Percentiles rank a stretch among this genome's conserved stretches.
Evolutionary conservation across 306 rosid species (phyloP).

Genomic region (Mimosa bimucronata): DNA sequence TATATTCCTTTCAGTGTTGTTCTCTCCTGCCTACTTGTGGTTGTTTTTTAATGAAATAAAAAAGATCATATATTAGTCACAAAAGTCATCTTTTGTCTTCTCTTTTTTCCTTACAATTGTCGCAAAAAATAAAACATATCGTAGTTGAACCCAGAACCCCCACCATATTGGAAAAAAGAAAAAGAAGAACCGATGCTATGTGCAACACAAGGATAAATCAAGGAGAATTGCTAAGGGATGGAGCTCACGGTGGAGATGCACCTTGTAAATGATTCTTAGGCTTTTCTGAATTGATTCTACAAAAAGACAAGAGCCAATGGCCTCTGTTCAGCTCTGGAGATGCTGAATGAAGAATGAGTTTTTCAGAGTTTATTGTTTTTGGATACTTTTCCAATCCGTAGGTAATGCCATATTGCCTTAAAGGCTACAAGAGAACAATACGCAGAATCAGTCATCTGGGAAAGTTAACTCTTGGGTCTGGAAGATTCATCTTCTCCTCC

Average conservation of each 20-base stretch:
- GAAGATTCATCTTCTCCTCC: not conserved
- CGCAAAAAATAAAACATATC: not conserved
- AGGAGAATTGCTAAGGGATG: not conserved
- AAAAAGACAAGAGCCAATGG: not conserved
- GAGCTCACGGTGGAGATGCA: not conserved
- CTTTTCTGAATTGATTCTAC: not conserved
- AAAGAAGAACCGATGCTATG: not conserved
- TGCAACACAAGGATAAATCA: not conserved
- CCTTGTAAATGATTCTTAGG: not conserved
- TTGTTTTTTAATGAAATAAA: slow-evolving; percentile 2
- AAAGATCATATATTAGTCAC: not conserved
- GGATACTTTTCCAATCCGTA: not conserved
- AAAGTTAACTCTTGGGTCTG: not conserved
- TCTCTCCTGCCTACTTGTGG: not conserved
- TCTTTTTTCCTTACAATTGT: not conserved
- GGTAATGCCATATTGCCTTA: not conserved
- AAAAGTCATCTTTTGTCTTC: not conserved
- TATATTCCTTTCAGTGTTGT: slow-evolving; percentile 17
- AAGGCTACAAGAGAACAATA: not conserved
- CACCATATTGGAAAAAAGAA: not conserved
- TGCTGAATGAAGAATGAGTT: not conserved
- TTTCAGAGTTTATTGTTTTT: not conserved
- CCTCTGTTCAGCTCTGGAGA: not conserved
- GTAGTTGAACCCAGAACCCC: not conserved
- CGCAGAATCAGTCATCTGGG: not conserved